phyloP scores from a whole-genome alignment of 2,329 filamentous ascomycete genomes.

The Emergomyces pasteurianus region DNA sequence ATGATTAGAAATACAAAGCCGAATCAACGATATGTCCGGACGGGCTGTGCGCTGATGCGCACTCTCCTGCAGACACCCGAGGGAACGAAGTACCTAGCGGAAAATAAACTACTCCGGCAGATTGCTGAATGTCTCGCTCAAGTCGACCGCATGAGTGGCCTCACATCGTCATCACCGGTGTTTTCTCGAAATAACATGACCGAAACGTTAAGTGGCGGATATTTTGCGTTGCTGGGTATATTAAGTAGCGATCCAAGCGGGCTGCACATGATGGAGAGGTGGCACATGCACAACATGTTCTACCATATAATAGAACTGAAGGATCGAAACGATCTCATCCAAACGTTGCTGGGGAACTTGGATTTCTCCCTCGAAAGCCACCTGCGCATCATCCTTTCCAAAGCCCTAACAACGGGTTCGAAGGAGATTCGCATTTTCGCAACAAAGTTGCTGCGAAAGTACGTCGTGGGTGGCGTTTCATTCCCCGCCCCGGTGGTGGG shows the following conservation, averaged over 20 bases:
- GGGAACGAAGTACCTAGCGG: slow-evolving; percentile 70
- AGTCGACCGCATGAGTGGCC: slow-evolving; percentile 66
- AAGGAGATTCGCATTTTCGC: slow-evolving; percentile 85
- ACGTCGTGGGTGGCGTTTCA: slow-evolving; percentile 53
- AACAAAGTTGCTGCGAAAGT: slow-evolving; percentile 76
- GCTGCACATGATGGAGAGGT: slow-evolving; percentile 79
- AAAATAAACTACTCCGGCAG: slow-evolving; percentile 87
- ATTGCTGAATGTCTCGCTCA: slow-evolving; percentile 93
- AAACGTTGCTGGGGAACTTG: slow-evolving; percentile 76
- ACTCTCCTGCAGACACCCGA: slow-evolving; percentile 76
- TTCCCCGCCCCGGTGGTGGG: slow-evolving; percentile 22
- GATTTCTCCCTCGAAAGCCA: slow-evolving; percentile 85
- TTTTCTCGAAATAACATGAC: slow-evolving; percentile 76
- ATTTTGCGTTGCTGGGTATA: slow-evolving; percentile 84
- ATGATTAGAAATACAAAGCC: slow-evolving; percentile 81
- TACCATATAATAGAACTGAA: slow-evolving; percentile 93
- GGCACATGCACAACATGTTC: slow-evolving; percentile 99
- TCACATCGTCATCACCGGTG: slow-evolving; percentile 65
- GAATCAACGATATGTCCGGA: slow-evolving; percentile 86
- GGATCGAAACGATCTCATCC: slow-evolving; percentile 82
- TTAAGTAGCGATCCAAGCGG: slow-evolving; percentile 74
- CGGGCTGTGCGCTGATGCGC: slow-evolving; percentile 78
- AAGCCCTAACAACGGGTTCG: slow-evolving; percentile 80
- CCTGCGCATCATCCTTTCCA: slow-evolving; percentile 81
- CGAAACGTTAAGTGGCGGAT: slow-evolving; percentile 81